A percentile compares a stretch with the other conserved stretches of the same genome.
These are phyloP conservation scores for Acanthamoeba lenticulata DNA, from an alignment of 208 protist species.

Conservation along the genomic window DNA sequence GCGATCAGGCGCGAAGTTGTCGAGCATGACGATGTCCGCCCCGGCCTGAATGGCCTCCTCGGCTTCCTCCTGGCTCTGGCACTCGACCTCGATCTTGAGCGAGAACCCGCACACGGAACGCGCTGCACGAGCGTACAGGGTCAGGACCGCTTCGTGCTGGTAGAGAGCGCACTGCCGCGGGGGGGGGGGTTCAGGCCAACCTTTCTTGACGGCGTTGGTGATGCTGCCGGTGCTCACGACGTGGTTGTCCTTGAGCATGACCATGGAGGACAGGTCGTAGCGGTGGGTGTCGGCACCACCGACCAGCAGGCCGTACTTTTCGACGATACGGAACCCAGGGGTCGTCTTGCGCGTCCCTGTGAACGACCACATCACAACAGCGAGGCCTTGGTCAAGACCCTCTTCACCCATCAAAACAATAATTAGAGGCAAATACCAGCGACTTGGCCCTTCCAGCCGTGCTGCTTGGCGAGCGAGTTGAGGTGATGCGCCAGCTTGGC, in stretches of 20 bases:
- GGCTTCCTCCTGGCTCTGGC: constrained; percentile 82
- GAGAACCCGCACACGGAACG: constrained; percentile 84
- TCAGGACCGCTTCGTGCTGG: too few species aligned
- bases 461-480: constrained; percentile 24
- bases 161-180: too few species aligned
- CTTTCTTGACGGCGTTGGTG: constrained; percentile 78
- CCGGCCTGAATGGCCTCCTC: constrained; percentile 82
- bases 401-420: too few species aligned
- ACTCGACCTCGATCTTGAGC: constrained; percentile 91
- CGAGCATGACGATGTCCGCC: constrained; percentile 91
- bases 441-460: constrained; percentile 78
- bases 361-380: background rate
- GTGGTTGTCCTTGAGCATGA: constrained; percentile 94
- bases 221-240: constrained; percentile 84
- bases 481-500: constrained; percentile 75
- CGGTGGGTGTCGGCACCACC: constrained; percentile 88
- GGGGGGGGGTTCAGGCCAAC: background rate
- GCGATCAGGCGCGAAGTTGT: constrained; percentile 85
- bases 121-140: too few species aligned
- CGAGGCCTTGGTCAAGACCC: too few species aligned
- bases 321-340: constrained; percentile 89
- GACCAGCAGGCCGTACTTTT: constrained; percentile 90
- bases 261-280: constrained; percentile 89
- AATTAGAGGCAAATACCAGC: too few species aligned
- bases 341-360: constrained; percentile 90